These are phyloP conservation scores for Termitomyces sp. DNA, from an alignment of 768 basidiomycete genomes.

Conservation along the genomic window DNA sequence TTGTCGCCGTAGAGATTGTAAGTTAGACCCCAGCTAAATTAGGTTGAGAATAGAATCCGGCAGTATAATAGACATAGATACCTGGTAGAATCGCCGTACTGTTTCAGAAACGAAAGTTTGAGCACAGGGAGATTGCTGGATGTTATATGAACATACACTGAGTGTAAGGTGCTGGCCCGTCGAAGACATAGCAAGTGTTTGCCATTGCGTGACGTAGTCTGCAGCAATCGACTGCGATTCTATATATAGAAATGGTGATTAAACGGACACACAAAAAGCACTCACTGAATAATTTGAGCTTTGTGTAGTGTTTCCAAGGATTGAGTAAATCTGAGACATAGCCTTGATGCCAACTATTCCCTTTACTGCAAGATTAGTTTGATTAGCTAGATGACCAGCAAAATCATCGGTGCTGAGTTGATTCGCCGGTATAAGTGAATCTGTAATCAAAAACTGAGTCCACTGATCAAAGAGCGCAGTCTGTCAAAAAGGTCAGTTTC, in stretches of 20 bases:
- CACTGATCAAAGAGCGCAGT: constrained; percentile 53
- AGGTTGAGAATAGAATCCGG: background rate
- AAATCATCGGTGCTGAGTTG: constrained; percentile 60
- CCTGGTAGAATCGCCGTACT: constrained; percentile 56
- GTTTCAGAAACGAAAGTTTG: background rate
- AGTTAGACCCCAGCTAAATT: constrained; percentile 49
- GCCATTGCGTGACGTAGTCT: constrained; percentile 54
- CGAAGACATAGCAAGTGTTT: constrained; percentile 47
- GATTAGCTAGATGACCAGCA: constrained; percentile 51
- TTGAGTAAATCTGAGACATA: constrained; percentile 53
- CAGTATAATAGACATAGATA: constrained; percentile 13
- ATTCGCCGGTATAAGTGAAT: constrained; percentile 49
- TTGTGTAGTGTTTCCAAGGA: constrained; percentile 36
- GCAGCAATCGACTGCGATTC: constrained; percentile 47
- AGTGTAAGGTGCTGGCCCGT: constrained; percentile 54
- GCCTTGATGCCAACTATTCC: constrained; percentile 65
- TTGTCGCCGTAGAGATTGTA: constrained; percentile 67
- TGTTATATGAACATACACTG: constrained; percentile 29
- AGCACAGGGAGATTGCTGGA: too few relatives aligned
- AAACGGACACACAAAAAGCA: constrained; percentile 2
- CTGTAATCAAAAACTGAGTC: constrained; percentile 57
- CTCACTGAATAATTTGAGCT: constrained; percentile 41
- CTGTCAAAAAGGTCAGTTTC: constrained; percentile 14
- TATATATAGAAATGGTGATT: background rate
- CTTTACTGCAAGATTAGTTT: constrained; percentile 71